Evolutionary conservation across 192 early-diverging fungal species (phyloP).

Genomic region (Powellomyces hirtus): DNA sequence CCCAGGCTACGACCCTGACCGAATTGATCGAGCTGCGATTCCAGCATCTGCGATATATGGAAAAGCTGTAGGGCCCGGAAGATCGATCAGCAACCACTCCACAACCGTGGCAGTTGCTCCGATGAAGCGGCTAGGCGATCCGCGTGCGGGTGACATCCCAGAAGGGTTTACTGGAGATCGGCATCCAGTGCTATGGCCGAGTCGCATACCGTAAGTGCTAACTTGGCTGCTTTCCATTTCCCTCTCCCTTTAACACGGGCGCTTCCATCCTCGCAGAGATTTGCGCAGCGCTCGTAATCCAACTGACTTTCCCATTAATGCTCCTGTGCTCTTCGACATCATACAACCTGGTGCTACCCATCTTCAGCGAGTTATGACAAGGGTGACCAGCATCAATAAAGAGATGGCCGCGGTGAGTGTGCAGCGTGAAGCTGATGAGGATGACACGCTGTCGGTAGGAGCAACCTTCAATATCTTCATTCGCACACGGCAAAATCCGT

Average conservation of each 20-base stretch:
- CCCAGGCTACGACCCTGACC: constrained; percentile 52
- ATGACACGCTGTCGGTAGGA: constrained; percentile 33
- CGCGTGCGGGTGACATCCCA: constrained; percentile 24
- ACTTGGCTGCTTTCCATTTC: not conserved
- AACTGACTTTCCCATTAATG: constrained; percentile 52
- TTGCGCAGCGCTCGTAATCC: constrained; percentile 29
- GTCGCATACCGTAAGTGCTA: constrained; percentile 42
- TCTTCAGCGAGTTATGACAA: constrained; percentile 46
- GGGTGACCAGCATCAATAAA: constrained; percentile 49
- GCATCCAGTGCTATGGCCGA: constrained; percentile 55
- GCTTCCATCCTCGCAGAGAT: constrained; percentile 31
- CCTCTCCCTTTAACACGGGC: not conserved
- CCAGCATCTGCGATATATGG: constrained; percentile 48
- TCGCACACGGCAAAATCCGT: constrained; percentile 26
- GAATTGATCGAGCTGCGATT: constrained; percentile 28
- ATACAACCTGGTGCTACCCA: constrained; percentile 47
- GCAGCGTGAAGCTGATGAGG: constrained; percentile 36
- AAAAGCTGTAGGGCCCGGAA: constrained; percentile 10
- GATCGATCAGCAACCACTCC: not conserved
- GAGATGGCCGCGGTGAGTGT: constrained; percentile 53
- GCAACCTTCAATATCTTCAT: constrained; percentile 56
- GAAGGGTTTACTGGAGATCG: constrained; percentile 47
- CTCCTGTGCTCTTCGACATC: constrained; percentile 57
- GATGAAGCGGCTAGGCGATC: not conserved
- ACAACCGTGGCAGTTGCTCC: not conserved